phyloP scores from a whole-genome alignment of 2,329 filamentous ascomycete species.

The Paraconiothyrium sp. region DNA sequence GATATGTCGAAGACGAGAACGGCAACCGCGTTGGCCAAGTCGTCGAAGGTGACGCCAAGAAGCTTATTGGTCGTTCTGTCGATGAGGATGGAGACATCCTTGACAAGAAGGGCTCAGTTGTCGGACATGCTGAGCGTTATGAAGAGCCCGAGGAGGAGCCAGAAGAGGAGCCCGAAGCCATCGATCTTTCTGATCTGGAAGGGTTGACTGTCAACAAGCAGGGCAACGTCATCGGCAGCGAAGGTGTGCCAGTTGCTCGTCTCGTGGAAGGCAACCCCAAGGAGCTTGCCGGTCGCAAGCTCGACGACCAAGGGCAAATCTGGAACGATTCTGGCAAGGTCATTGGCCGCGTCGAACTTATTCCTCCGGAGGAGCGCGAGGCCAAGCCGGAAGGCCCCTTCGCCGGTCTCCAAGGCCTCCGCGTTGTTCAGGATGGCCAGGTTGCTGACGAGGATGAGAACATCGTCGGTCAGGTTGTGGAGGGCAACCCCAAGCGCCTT shows the following conservation, averaged over 20 bases:
- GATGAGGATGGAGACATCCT: slow-evolving; percentile 64
- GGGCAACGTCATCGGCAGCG: slow-evolving; percentile 60
- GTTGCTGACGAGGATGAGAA: slow-evolving; percentile 62
- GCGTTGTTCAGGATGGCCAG: slow-evolving; percentile 59
- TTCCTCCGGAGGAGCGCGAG: slow-evolving; percentile 71
- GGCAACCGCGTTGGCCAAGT: slow-evolving; percentile 60
- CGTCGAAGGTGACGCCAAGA: slow-evolving; percentile 61
- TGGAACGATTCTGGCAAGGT: slow-evolving; percentile 77
- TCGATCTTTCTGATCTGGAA: slow-evolving; percentile 57
- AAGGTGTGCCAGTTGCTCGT: slow-evolving; percentile 65
- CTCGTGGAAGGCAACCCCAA: slow-evolving; percentile 73
- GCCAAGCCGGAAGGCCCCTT: slow-evolving; percentile 61
- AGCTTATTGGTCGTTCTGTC: slow-evolving; percentile 60
- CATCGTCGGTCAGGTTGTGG: slow-evolving; percentile 62
- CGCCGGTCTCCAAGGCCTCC: slow-evolving; percentile 59
- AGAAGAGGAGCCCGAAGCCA: slow-evolving; percentile 53
- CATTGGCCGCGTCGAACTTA: slow-evolving; percentile 73
- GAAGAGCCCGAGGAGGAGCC: slow-evolving; percentile 72
- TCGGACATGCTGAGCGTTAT: slow-evolving; percentile 62
- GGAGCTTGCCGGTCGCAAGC: slow-evolving; percentile 72
- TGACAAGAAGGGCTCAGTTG: slow-evolving; percentile 63
- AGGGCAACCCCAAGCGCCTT: slow-evolving; percentile 68
- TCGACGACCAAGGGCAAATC: slow-evolving; percentile 76
- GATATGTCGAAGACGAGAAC: slow-evolving; percentile 61
- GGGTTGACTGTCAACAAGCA: slow-evolving; percentile 61